Base-by-base conservation (phyloP, 768 basidiomycete species). In the Phaeotremella fagi region DNA sequence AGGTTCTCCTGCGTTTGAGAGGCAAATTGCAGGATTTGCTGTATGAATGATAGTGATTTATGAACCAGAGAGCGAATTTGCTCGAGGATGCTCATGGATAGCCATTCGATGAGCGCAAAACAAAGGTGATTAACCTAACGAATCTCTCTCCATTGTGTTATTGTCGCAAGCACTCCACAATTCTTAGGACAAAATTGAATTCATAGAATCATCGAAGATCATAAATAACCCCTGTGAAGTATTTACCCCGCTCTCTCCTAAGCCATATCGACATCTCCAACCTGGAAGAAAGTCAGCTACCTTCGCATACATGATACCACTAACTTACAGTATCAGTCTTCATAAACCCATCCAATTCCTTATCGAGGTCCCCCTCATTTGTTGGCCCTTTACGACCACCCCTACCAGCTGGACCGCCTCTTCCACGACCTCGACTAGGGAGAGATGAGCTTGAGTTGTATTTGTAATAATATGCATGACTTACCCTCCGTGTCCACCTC, bases 301-400 rank as follows among this genome's bases (percentile, higher is more conserved):
- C 37, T 20, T 27, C 27, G 14, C 22, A 20, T 15, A 3, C 22
- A 28, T 12, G 15, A 18, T 16, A 26, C 18, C 18, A 27, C 11
- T 2, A 14, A 64, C 66, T 57, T 41, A 68, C 64, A 9, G 50
- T 35, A 29, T 60, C 59, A 44, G 49, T 52, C 26, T 55, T 55
- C 65, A 73, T 66, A 51, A 74, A 77, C 14, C 56, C 56, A 37
- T 95, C 90, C 54, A 95, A 72, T 75, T 95, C 90, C 71, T 81
- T 84, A 72, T 95, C 90, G 54, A 95, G 75, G 61, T 94, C 87
- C 53, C 84, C 86, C 6, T 1, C 86, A 86, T 75, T 87, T 83
- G 3, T 81, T 79, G 75, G 84, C 83, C 66, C 80, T 76, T 20
- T 42, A 48, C 64, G 65, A 76, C 68, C 59, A 36, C 52, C 54